Conservation (phyloP, 257 asterid species). For the Nicotiana benthamiana region DNA sequence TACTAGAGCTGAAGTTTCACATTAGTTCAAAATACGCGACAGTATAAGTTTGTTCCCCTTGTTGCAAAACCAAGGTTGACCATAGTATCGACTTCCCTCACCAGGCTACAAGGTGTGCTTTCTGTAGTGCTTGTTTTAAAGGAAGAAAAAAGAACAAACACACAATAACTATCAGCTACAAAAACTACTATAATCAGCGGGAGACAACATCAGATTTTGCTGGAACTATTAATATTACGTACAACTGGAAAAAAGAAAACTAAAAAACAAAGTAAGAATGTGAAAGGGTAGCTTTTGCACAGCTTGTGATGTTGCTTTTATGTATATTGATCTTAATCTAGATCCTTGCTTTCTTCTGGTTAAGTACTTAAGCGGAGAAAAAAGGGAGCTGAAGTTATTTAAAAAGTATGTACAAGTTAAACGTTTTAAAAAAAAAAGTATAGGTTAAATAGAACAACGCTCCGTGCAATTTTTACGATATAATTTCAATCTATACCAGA, state of each 20-base stretch:
- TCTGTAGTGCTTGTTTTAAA: constrained; percentile 51
- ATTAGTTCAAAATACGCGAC: too few species aligned
- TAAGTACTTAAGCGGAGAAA: too few species aligned
- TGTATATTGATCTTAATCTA: constrained; percentile 33
- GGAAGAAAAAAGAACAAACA: background rate
- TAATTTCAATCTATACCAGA: too few species aligned
- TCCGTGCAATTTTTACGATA: too few species aligned
- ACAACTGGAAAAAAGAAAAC: background rate
- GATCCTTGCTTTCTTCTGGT: background rate
- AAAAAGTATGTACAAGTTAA: too few species aligned
- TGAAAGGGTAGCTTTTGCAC: constrained; percentile 57
- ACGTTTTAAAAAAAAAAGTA: too few species aligned
- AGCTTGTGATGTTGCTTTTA: constrained; percentile 51
- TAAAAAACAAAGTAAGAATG: constrained; percentile 25
- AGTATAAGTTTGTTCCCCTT: constrained; percentile 20
- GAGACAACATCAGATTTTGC: background rate
- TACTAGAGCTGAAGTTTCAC: too few species aligned
- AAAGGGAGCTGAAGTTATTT: too few species aligned
- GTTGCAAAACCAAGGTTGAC: constrained; percentile 42
- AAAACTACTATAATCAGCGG: background rate
- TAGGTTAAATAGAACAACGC: too few species aligned
- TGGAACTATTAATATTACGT: background rate
- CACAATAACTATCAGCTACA: background rate
- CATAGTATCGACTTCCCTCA: constrained; percentile 24
- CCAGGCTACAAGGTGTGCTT: constrained; percentile 52